Evolutionary conservation across 2,329 filamentous ascomycete species (phyloP).

Genomic region (Colletotrichum lupini): DNA sequence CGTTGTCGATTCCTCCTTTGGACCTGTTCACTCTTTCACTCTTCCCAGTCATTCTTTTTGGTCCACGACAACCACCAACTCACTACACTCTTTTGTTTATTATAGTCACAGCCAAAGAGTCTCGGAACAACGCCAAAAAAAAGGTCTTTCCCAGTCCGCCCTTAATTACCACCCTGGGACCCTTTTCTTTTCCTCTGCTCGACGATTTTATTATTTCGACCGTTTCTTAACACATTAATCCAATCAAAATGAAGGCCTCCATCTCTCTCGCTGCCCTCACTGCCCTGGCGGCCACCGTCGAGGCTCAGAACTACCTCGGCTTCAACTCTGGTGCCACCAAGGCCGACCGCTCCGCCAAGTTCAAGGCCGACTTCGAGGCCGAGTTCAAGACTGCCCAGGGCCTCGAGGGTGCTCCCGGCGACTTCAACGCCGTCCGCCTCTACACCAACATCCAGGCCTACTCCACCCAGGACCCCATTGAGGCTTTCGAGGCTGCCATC

Average conservation of each 20-base stretch:
- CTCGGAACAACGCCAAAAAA: constrained; percentile 3
- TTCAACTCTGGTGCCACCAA: constrained; percentile 64
- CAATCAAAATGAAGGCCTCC: constrained; percentile 51
- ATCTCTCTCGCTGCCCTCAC: constrained; percentile 48
- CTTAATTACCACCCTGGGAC: constrained; percentile 2
- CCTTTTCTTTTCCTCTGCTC: neutral
- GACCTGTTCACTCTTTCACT: constrained; percentile 3
- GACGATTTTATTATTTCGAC: neutral
- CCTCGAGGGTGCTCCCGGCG: constrained; percentile 59
- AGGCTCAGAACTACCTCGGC: constrained; percentile 61
- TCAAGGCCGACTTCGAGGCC: constrained; percentile 59
- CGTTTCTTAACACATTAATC: neutral
- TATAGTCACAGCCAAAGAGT: constrained; percentile 25
- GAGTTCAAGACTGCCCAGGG: constrained; percentile 58
- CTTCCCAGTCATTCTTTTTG: constrained; percentile 31
- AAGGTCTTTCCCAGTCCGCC: neutral
- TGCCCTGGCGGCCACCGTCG: constrained; percentile 52
- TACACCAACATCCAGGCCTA: constrained; percentile 76
- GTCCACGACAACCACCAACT: constrained; percentile 27
- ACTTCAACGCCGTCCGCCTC: constrained; percentile 69
- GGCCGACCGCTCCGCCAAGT: constrained; percentile 61
- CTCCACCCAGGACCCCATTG: constrained; percentile 79
- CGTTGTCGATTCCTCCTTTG: neutral
- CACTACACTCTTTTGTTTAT: constrained; percentile 21
- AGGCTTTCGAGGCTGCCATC: constrained; percentile 81